Conservation (phyloP, 2,329 filamentous ascomycete genomes). For the Cryoendolithus antarcticus region DNA sequence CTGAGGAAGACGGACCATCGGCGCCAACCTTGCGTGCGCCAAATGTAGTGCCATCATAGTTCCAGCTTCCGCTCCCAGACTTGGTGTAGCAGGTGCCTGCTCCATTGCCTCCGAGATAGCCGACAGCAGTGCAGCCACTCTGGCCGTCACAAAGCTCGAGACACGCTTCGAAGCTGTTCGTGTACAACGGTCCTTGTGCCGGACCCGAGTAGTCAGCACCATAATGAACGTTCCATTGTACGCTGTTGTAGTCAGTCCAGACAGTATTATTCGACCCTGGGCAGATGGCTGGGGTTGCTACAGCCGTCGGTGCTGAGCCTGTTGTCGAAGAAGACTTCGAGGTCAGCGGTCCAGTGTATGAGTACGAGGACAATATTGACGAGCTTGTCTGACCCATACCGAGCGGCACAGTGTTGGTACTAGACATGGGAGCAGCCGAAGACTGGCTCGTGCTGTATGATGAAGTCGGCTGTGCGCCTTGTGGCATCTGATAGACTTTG, state of each 20-base stretch:
- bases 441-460: slow-evolving; percentile 17
- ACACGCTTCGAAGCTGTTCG: slow-evolving; percentile 11
- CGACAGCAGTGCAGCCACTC: slow-evolving; percentile 8
- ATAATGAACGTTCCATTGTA: slow-evolving; percentile 7
- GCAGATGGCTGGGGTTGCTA: slow-evolving; percentile 9
- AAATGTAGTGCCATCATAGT: slow-evolving; percentile 8
- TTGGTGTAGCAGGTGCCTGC: slow-evolving; percentile 13
- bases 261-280: slow-evolving; percentile 6
- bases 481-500: slow-evolving; percentile 26
- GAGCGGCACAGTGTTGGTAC: slow-evolving; percentile 12
- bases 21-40: slow-evolving; percentile 1
- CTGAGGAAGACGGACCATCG: too few relatives aligned
- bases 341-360: slow-evolving; percentile 19
- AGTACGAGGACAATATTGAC: slow-evolving; percentile 5
- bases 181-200: neutral
- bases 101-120: slow-evolving; percentile 11
- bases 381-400: slow-evolving; percentile 18
- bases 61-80: slow-evolving; percentile 1
- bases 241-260: slow-evolving; percentile 7
- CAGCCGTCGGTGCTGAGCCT: neutral
- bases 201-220: slow-evolving; percentile 7
- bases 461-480: slow-evolving; percentile 9
- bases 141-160: slow-evolving; percentile 10
- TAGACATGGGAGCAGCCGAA: slow-evolving; percentile 10
- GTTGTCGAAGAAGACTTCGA: slow-evolving; percentile 5